Percentiles rank a stretch among this genome's conserved stretches.
Conservation (phyloP, 2,329 filamentous ascomycete species). For the Colletotrichum somersetense region DNA sequence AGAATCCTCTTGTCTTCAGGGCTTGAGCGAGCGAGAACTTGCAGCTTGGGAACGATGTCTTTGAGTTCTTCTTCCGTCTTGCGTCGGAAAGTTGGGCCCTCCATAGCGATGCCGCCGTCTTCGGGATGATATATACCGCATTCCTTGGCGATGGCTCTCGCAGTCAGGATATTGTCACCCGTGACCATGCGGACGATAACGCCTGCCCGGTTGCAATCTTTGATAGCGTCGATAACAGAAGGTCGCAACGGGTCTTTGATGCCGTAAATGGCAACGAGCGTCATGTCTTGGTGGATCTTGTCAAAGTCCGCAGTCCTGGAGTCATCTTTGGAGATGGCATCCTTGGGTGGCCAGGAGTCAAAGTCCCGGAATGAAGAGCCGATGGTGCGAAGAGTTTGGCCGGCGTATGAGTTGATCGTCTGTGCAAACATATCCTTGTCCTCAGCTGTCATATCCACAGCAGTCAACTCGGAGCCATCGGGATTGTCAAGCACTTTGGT, state of each 20-base stretch:
- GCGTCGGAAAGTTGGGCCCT: constrained; percentile 68
- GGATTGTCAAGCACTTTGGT: constrained; percentile 48
- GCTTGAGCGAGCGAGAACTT: constrained; percentile 76
- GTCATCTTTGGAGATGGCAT: constrained; percentile 58
- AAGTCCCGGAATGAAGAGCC: constrained; percentile 59
- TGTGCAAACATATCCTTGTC: constrained; percentile 43
- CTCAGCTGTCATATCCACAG: constrained; percentile 27
- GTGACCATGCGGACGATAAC: constrained; percentile 76
- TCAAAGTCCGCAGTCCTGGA: constrained; percentile 72
- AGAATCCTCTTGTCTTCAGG: constrained; percentile 78
- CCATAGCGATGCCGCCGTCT: constrained; percentile 67
- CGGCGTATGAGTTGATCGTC: constrained; percentile 55
- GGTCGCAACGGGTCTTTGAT: constrained; percentile 76
- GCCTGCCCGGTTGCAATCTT: constrained; percentile 72
- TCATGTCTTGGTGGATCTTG: constrained; percentile 54
- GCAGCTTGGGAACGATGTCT: constrained; percentile 70
- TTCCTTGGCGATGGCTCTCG: constrained; percentile 58
- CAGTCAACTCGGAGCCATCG: constrained; percentile 15
- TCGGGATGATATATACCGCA: constrained; percentile 54
- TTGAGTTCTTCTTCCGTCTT: constrained; percentile 61
- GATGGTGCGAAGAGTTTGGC: constrained; percentile 56
- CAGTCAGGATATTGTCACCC: constrained; percentile 60
- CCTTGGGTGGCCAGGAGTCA: constrained; percentile 68
- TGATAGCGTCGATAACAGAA: constrained; percentile 72
- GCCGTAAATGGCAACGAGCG: constrained; percentile 65